These are phyloP conservation scores for Microdochium bolleyi DNA, from an alignment of 2,329 filamentous ascomycete species.

Conservation along the genomic window DNA sequence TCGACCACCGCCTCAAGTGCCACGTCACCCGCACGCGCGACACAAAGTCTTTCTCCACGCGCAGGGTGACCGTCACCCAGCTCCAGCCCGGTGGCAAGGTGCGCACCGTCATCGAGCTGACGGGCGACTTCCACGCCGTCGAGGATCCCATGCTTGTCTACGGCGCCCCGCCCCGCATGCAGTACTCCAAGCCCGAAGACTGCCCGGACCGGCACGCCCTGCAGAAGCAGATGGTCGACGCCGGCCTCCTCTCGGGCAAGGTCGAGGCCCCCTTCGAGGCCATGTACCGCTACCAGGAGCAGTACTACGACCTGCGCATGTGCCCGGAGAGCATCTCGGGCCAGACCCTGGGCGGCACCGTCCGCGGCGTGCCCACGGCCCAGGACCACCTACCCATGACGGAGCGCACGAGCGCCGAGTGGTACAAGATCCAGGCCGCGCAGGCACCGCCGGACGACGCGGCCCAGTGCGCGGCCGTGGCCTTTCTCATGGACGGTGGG, in stretches of 20 bases:
- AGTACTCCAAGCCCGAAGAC: conserved; percentile 19
- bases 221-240: conserved; percentile 7
- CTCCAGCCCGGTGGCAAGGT: conserved; percentile 22
- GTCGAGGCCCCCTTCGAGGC: conserved; percentile 11
- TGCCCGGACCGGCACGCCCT: conserved; percentile 11
- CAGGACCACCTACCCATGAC: conserved; percentile 29
- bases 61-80: conserved; percentile 36
- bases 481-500: conserved; percentile 35
- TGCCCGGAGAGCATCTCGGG: conserved; percentile 30
- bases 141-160: conserved; percentile 29
- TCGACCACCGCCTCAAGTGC: conserved; percentile 26
- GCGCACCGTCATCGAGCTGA: conserved; percentile 30
- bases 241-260: conserved; percentile 14
- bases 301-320: conserved; percentile 25
- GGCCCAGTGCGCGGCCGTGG: conserved; percentile 27
- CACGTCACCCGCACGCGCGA: conserved; percentile 27
- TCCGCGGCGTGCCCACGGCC: conserved; percentile 21
- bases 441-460: conserved; percentile 9
- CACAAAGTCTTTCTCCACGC: conserved; percentile 38
- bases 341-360: conserved; percentile 33
- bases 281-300: conserved; percentile 18
- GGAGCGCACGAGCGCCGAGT: conserved; percentile 30
- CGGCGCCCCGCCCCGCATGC: conserved; percentile 22
- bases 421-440: conserved; percentile 19
- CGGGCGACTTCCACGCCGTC: conserved; percentile 36